Conservation (phyloP, 352 stramenopile species). For the Blastocystis sp. region DNA sequence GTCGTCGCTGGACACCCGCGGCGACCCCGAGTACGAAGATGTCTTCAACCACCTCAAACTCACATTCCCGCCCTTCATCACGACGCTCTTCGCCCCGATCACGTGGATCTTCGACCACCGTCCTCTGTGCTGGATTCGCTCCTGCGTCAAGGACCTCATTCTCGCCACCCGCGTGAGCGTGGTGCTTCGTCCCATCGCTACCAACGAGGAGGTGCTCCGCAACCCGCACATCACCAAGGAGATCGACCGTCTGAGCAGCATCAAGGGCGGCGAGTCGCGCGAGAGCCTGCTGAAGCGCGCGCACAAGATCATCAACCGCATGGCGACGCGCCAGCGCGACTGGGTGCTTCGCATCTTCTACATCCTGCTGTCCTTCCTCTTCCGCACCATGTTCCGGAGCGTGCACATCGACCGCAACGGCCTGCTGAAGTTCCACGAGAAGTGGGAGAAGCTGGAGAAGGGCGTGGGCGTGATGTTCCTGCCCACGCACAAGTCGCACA, state of each 20-base stretch:
- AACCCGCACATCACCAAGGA: conserved; percentile 65
- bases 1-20: conserved; percentile 51
- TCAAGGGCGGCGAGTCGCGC: neutral
- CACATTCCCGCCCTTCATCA: neutral
- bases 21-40: conserved; percentile 58
- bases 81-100: conserved; percentile 3
- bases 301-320: conserved; percentile 26
- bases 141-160: conserved; percentile 24
- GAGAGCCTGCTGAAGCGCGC: conserved; percentile 18
- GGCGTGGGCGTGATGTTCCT: conserved; percentile 83
- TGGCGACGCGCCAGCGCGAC: conserved; percentile 45
- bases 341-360: conserved; percentile 73
- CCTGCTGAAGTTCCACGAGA: conserved; percentile 76
- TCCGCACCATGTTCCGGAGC: conserved; percentile 45
- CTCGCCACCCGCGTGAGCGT: conserved; percentile 28
- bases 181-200: conserved; percentile 18
- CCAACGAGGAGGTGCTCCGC: conserved; percentile 40
- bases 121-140: conserved; percentile 49
- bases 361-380: conserved; percentile 61
- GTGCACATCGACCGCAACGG: conserved; percentile 63
- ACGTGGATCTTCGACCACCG: conserved; percentile 67
- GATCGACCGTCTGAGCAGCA: conserved; percentile 37
- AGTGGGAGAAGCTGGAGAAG: conserved; percentile 78
- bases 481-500: conserved; percentile 85
- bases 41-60: conserved; percentile 36